Evolutionary conservation across 306 rosid species (phyloP), one percentile per base, ranked within the genome.

Genomic region (Fragaria nilgerrensis): DNA sequence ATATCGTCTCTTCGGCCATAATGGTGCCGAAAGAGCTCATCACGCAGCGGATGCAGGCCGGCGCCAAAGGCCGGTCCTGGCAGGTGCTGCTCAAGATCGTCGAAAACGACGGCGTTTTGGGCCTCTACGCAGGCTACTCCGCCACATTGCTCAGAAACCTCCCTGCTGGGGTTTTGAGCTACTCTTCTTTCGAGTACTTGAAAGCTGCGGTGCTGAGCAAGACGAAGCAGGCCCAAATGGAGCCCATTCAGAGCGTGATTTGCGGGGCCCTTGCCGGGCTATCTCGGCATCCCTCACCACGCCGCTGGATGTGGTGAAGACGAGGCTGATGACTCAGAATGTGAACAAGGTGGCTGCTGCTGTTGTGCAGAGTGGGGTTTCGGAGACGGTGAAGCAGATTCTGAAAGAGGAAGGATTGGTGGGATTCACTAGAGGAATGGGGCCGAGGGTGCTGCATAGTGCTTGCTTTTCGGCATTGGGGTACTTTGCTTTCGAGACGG

Each of bases 401-500:
- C 36, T 95, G 77, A 85, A 13, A 77, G 97, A 95, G 13, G 98
- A 95, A 79, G 96, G 98, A 22, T 86, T 87, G 96, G 72, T 92
- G 67, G 98, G 98, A 20, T 72, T 95, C 5, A 92, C 91, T 0
- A 81, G 96, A 17, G 99, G 99, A 16, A 90, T 92, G 92, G 99
- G 99, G 27, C 99, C 97, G 5, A 75, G 99, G 77, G 94, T 95
- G 79, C 81, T 95, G 68, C 97, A 95, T 66, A 89, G 97, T 70
- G 96, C 97, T 45, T 90, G 99, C 73, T 95, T 92, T 75, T 91
- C 98, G 0, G 97, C 99, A 0, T 75, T 95, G 80, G 99, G 99
- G 0, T 95, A 90, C 83, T 95, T 95, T 74, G 97, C 97, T 0
- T 95, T 95, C 36, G 99, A 95, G 87, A 95, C 99, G 0, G 99